Evolutionary conservation across 140 eudicot genomes (phyloP), one percentile per base, ranked within the genome.

Genomic region (Anethum foeniculum): DNA sequence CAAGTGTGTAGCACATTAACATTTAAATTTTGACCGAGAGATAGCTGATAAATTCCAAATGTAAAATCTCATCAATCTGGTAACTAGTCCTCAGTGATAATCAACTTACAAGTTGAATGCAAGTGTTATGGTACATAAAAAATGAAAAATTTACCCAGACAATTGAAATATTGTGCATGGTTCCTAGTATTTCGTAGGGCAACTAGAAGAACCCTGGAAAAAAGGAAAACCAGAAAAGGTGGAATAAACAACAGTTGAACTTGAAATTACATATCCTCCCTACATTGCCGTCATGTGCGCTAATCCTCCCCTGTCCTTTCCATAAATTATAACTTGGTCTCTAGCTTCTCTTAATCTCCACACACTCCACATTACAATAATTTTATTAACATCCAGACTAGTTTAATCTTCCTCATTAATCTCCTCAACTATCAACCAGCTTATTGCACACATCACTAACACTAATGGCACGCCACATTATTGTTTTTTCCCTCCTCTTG

Each of bases 381-480:
- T 3, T 25, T 23, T 3, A 23, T 44, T 43, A 74, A 41, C 39
- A 25, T 3, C 4, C 32, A 44, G 44, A 74, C 19, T 11, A 38
- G 2, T 34, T 18, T 25, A 60, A 60, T n/a, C 32, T 54, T 23
- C 3, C 36, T 2, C 23, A 14, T 30, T 28, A 12, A 2, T 10
- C 19, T 9, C n/a, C 43, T 25, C n/a, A 14, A 25, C 18, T 10
- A 28, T 46, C 49, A 46, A 46, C 49, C 49, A 58, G 7, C 30
- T 16, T 7, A 21, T 56, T 58, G 30, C 30, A 58, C 67, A 23
- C 2, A 56, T 16, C 18, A 16, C 14, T 32, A 52, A 52, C 2
- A 47, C 49, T 27, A 48, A 91, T 89, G 96, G 90, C 89, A 43
- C 96, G 90, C 69, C 82, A 76, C 78, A 76, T 83, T 65, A 49